Evolutionary conservation across 202 grass and related monocot species (phyloP).

Genomic region (Musa balbisiana): DNA sequence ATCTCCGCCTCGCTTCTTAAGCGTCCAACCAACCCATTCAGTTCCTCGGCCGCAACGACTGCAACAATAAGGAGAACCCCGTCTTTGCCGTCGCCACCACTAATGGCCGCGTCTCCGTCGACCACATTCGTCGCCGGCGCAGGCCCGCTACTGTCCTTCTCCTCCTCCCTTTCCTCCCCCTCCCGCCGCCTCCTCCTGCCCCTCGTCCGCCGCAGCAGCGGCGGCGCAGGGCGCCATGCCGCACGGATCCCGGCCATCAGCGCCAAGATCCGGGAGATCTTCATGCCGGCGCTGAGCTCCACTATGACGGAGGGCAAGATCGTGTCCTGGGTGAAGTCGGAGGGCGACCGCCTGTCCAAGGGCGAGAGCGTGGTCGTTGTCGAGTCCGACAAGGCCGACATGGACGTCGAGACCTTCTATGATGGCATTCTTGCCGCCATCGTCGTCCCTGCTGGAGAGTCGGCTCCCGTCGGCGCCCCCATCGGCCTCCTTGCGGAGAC

Average conservation of each 20-base stretch:
- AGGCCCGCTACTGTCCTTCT: not conserved
- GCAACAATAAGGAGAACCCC: not conserved
- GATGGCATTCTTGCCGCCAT: conserved; percentile 75
- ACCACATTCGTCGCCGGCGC: not conserved
- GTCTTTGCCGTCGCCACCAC: not conserved
- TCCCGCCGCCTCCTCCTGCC: conserved; percentile 14
- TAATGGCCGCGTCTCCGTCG: conserved; percentile 40
- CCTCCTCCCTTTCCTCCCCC: conserved; percentile 16
- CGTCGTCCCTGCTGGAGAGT: conserved; percentile 50
- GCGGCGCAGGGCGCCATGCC: not conserved
- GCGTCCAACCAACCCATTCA: not conserved
- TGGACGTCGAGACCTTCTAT: conserved; percentile 96
- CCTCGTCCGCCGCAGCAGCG: conserved; percentile 5
- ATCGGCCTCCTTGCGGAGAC: conserved; percentile 82
- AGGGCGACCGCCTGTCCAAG: conserved; percentile 82
- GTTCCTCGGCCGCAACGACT: not conserved
- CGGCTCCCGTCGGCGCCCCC: conserved; percentile 62
- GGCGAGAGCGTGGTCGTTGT: conserved; percentile 95
- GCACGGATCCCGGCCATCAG: conserved; percentile 30
- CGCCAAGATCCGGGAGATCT: conserved; percentile 97
- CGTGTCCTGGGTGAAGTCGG: conserved; percentile 69
- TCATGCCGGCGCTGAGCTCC: conserved; percentile 94
- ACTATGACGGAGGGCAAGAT: conserved; percentile 99
- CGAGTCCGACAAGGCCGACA: conserved; percentile 96
- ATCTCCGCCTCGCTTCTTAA: not conserved